phyloP scores from a whole-genome alignment of 2,329 filamentous ascomycete species.

The Microascus cirrosus region DNA sequence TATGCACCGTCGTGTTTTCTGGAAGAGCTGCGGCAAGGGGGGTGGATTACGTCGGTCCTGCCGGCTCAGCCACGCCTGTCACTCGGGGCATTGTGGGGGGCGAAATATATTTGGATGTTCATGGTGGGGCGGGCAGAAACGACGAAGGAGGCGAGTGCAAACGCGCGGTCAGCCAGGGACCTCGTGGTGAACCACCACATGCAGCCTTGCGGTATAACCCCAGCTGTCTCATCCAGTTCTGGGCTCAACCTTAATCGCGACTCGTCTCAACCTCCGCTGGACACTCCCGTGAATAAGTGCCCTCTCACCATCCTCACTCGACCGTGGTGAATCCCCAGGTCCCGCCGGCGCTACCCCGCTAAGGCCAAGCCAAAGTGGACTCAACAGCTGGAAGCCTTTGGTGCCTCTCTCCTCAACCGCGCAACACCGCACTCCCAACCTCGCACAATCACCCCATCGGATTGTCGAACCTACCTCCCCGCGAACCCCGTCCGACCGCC shows the following conservation, averaged over 20 bases:
- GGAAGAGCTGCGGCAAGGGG: no score
- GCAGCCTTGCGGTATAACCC: no score
- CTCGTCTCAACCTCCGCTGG: not conserved
- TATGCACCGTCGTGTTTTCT: not conserved
- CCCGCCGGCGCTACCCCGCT: not conserved
- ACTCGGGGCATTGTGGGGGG: no score
- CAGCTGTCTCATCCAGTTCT: not conserved
- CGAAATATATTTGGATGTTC: no score
- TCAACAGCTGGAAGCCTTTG: not conserved
- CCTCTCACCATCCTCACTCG: not conserved
- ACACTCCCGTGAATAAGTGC: not conserved
- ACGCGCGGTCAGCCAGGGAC: no score
- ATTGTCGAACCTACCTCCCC: not conserved
- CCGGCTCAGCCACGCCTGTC: no score
- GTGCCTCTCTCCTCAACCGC: not conserved
- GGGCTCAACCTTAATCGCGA: not conserved
- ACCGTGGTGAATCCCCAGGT: not conserved
- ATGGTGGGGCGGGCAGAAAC: no score
- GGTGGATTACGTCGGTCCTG: no score
- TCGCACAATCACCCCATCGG: not conserved
- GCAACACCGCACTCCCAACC: not conserved
- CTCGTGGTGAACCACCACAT: no score
- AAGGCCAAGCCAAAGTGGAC: not conserved
- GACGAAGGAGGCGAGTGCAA: no score
- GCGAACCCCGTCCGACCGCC: not conserved